Conservation (phyloP, 2,329 filamentous ascomycete genomes). For the Colletotrichum sp. region DNA sequence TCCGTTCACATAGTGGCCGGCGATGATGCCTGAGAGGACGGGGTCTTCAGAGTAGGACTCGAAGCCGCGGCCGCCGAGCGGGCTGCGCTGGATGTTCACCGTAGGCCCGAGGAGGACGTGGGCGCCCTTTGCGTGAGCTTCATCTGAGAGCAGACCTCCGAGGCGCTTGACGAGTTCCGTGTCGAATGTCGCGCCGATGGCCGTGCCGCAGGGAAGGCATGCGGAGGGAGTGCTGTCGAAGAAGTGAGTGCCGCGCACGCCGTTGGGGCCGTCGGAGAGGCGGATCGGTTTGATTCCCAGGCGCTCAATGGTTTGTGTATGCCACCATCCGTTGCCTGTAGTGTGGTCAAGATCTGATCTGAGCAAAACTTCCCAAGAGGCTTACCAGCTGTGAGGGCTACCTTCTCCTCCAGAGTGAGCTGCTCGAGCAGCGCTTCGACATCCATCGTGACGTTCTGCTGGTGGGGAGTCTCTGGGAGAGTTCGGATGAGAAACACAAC, state of each 20-base stretch:
- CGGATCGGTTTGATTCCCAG: conserved; percentile 15
- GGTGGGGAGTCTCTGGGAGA: background rate
- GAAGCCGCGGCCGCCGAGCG: conserved; percentile 62
- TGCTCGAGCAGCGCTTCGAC: conserved; percentile 18
- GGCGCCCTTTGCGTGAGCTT: conserved; percentile 59
- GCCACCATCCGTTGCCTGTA: conserved; percentile 22
- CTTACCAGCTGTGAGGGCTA: conserved; percentile 17
- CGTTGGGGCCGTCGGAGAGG: conserved; percentile 25
- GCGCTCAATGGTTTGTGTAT: conserved; percentile 20
- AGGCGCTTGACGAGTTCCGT: conserved; percentile 53
- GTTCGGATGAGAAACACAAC: background rate
- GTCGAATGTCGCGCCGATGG: conserved; percentile 63
- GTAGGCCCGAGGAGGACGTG: conserved; percentile 65
- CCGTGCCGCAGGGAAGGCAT: conserved; percentile 64
- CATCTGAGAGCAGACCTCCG: conserved; percentile 54
- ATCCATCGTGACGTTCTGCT: background rate
- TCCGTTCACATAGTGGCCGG: conserved; percentile 56
- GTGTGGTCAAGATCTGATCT: background rate
- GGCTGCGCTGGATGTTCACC: conserved; percentile 65
- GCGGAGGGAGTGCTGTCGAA: conserved; percentile 66
- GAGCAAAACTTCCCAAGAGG: accelerated
- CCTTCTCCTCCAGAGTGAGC: conserved; percentile 21
- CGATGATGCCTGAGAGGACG: conserved; percentile 57
- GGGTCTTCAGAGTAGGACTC: conserved; percentile 64
- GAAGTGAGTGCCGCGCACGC: conserved; percentile 67